Conservation (phyloP, 2,329 filamentous ascomycete species). For the Pseudocercospora pini-densiflorae region DNA sequence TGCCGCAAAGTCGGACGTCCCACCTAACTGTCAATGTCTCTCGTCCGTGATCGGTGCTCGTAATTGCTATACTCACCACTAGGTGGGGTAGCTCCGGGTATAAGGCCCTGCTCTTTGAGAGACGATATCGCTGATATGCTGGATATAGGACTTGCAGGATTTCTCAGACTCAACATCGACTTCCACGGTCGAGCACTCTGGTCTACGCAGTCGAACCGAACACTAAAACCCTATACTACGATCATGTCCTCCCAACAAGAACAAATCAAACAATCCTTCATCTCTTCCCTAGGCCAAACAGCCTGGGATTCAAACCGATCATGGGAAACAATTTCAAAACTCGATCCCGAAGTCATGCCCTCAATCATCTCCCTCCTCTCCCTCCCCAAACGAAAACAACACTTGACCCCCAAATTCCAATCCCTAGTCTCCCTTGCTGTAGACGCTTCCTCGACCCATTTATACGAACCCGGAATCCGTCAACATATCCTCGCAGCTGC, state of each 20-base stretch:
- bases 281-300: not conserved
- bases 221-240: too few species aligned
- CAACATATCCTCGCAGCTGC: not conserved
- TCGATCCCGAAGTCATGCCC: not conserved
- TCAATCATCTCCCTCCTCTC: not conserved
- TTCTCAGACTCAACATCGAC: not conserved
- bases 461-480: not conserved
- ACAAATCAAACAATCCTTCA: not conserved
- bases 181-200: not conserved
- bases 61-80: not conserved
- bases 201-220: too few species aligned
- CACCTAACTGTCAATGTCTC: not conserved
- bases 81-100: slow-evolving; percentile 1
- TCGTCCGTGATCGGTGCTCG: not conserved
- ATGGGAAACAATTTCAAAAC: not conserved
- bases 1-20: not conserved
- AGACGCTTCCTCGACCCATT: not conserved
- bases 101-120: not conserved
- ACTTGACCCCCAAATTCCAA: not conserved
- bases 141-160: not conserved
- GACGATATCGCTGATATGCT: slow-evolving; percentile 2
- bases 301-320: not conserved
- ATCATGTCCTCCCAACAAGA: not conserved
- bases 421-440: not conserved
- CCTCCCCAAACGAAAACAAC: not conserved